phyloP scores from a whole-genome alignment of 2,329 filamentous ascomycete species.

The Rosellinia necatrix region DNA sequence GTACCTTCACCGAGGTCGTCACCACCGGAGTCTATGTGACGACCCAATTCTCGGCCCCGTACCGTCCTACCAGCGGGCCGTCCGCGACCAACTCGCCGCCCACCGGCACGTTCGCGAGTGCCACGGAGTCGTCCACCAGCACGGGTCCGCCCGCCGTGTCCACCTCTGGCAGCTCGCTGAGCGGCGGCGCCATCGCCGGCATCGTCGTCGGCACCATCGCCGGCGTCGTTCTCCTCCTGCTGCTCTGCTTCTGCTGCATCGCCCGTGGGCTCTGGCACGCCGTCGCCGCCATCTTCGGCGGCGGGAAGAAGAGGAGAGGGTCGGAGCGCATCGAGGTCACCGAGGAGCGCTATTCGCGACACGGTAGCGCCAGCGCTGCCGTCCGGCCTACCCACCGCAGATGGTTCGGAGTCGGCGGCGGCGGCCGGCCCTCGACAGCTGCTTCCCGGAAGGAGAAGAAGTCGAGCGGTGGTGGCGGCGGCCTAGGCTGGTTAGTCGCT shows the following conservation, averaged over 20 bases:
- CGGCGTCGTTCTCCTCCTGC: constrained; percentile 68
- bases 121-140: constrained; percentile 57
- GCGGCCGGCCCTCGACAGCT: constrained; percentile 47
- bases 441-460: constrained; percentile 56
- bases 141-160: constrained; percentile 48
- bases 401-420: constrained; percentile 60
- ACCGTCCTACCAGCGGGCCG: constrained; percentile 57
- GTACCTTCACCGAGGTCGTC: constrained; percentile 47
- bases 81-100: constrained; percentile 56
- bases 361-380: constrained; percentile 49
- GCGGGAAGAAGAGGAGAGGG: constrained; percentile 54
- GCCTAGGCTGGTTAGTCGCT: constrained; percentile 58
- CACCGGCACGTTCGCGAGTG: constrained; percentile 53
- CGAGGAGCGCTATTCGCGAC: constrained; percentile 65
- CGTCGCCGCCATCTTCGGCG: constrained; percentile 62
- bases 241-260: constrained; percentile 77
- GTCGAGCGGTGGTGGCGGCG: constrained; percentile 50
- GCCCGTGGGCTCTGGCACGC: constrained; percentile 65
- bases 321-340: constrained; percentile 63
- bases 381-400: constrained; percentile 58
- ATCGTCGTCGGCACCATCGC: constrained; percentile 77
- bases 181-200: constrained; percentile 75
- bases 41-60: constrained; percentile 58
- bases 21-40: constrained; percentile 53
- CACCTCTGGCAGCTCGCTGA: constrained; percentile 55